These are phyloP conservation scores for Coix lacrymajobi DNA, from an alignment of 176 grass and related monocot species.

Conservation along the genomic window DNA sequence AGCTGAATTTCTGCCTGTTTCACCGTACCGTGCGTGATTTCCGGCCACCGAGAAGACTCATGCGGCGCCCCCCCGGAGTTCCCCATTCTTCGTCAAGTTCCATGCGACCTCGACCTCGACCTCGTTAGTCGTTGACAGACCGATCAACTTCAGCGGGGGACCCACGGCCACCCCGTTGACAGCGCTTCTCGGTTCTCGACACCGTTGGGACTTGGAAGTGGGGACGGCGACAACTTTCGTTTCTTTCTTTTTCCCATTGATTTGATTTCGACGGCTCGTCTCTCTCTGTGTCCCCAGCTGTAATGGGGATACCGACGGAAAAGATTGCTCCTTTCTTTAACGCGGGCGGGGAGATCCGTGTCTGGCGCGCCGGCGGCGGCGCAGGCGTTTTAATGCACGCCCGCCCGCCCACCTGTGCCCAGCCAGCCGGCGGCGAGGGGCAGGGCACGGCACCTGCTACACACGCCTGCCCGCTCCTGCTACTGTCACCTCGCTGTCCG, in stretches of 20 bases:
- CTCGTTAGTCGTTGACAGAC: too few species aligned
- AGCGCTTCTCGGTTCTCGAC: neutral
- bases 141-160: neutral
- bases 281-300: neutral
- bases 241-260: neutral
- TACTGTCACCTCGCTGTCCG: neutral
- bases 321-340: slow-evolving; percentile 18
- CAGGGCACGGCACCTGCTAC: neutral
- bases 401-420: neutral
- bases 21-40: neutral
- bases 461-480: neutral
- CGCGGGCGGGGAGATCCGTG: neutral
- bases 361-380: neutral
- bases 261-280: neutral
- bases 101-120: neutral
- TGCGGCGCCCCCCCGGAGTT: neutral
- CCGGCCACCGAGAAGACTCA: neutral
- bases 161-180: neutral
- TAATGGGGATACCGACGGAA: neutral
- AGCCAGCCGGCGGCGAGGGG: neutral
- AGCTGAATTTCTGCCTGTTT: neutral
- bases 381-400: slow-evolving; percentile 8
- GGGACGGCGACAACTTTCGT: neutral
- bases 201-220: neutral
- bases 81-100: neutral